Evolutionary conservation across 371 early-diverging fungal species (phyloP).

Genomic region (Mucor saturninus): DNA sequence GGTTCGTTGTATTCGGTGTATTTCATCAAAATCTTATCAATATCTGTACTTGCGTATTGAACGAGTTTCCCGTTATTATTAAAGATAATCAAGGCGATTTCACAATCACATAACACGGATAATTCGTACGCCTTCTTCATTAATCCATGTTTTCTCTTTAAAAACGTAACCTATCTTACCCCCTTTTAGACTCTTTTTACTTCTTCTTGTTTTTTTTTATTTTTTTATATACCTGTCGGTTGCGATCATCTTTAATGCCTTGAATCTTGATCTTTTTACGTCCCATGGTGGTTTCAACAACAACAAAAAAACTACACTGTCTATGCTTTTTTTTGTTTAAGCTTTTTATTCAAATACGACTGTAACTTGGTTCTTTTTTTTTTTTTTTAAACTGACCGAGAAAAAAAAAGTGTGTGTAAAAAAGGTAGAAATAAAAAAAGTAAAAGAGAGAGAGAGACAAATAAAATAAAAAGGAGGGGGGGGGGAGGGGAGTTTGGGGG

Average conservation of each 20-base stretch:
- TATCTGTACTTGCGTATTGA: constrained; percentile 90
- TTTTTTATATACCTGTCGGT: constrained; percentile 74
- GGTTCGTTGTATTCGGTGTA: constrained; percentile 81
- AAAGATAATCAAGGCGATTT: constrained; percentile 95
- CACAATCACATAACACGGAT: constrained; percentile 94
- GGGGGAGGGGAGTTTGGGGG: constrained; percentile 8
- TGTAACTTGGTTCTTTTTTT: too few species aligned
- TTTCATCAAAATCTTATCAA: constrained; percentile 89
- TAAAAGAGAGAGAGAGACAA: neutral
- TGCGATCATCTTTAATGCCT: constrained; percentile 92
- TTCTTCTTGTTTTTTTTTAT: neutral
- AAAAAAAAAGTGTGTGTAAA: neutral
- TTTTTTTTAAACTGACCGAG: too few species aligned
- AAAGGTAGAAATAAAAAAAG: constrained; percentile 11
- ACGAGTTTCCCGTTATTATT: constrained; percentile 90
- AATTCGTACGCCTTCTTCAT: constrained; percentile 99
- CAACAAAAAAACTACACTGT: neutral
- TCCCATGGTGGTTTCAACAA: constrained; percentile 71
- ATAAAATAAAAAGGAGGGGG: neutral
- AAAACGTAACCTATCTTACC: constrained; percentile 20
- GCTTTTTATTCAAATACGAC: neutral
- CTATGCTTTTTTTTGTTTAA: neutral
- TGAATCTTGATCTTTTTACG: constrained; percentile 97
- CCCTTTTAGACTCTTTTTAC: neutral
- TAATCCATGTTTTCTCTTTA: constrained; percentile 67